phyloP scores from a whole-genome alignment of 306 rosid genomes.

The Malus sieversii region DNA sequence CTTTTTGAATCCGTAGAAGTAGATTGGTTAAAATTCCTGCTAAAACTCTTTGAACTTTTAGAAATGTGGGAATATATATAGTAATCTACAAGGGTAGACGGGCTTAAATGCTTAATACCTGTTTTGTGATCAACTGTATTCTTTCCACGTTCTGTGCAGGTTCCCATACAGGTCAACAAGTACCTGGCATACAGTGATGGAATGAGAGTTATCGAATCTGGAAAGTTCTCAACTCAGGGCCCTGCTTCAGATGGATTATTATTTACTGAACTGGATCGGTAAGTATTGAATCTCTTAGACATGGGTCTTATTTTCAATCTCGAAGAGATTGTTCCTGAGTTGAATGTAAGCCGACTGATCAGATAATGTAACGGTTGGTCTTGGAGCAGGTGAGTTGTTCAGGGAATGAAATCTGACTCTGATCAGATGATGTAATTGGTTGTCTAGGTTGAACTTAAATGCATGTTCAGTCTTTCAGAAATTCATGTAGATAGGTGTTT shows the following conservation, averaged over 20 bases:
- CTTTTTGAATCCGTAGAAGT: not conserved
- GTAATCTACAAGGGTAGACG: not conserved
- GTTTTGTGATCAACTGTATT: not conserved
- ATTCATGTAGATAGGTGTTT: not conserved
- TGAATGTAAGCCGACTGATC: not conserved
- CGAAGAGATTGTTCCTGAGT: not conserved
- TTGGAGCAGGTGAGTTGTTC: not conserved
- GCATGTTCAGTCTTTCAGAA: not conserved
- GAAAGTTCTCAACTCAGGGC: constrained; percentile 48
- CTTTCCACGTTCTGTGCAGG: constrained; percentile 37
- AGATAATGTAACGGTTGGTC: not conserved
- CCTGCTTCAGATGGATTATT: constrained; percentile 71
- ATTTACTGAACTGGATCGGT: constrained; percentile 86
- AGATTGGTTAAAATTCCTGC: not conserved
- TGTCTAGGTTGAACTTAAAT: not conserved
- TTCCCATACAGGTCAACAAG: constrained; percentile 94
- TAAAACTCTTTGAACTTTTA: not conserved
- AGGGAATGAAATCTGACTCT: not conserved
- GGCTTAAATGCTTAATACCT: not conserved
- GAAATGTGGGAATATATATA: not conserved
- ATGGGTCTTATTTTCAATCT: not conserved
- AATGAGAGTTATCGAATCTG: constrained; percentile 83
- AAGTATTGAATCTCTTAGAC: constrained; percentile 2
- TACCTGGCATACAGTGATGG: constrained; percentile 86
- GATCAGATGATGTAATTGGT: not conserved